Percentiles rank a stretch among this genome's conserved stretches.
phyloP scores from a whole-genome alignment of 345 rosid species.

The Rhizophora mangle region DNA sequence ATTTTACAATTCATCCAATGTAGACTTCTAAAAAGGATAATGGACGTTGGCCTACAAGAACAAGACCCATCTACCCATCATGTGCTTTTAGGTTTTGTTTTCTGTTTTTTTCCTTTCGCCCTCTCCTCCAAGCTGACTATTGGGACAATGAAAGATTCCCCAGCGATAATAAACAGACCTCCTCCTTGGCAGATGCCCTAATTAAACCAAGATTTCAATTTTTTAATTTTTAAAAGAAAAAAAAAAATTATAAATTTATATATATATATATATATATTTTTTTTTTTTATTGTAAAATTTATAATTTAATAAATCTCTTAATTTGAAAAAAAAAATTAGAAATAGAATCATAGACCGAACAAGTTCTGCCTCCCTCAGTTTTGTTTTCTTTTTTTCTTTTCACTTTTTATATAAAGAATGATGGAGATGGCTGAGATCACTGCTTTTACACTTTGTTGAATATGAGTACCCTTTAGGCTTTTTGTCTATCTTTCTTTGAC shows the following conservation, averaged over 20 bases:
- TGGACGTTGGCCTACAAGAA: slow-evolving; percentile 9
- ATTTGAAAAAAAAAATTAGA: background rate
- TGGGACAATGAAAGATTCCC: background rate
- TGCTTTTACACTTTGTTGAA: background rate
- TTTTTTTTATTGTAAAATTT: no score
- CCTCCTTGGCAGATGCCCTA: no score
- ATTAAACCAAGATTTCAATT: no score
- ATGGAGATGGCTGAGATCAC: background rate
- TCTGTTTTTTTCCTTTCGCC: no score
- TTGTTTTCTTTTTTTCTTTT: background rate
- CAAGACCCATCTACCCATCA: background rate
- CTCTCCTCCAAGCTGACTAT: background rate
- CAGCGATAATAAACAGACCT: background rate
- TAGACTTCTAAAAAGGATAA: slow-evolving; percentile 27
- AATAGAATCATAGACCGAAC: background rate
- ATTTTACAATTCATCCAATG: slow-evolving; percentile 20
- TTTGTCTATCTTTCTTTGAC: background rate
- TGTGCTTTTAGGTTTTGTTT: background rate
- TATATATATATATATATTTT: no score
- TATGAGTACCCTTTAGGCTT: background rate
- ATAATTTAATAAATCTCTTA: no score
- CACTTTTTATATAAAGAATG: background rate
- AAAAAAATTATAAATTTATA: no score
- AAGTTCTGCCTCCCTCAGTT: no score
- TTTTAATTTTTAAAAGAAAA: no score